phyloP scores from a whole-genome alignment of 1,284 basidiomycete genomes.

The Flammula alnicola region DNA sequence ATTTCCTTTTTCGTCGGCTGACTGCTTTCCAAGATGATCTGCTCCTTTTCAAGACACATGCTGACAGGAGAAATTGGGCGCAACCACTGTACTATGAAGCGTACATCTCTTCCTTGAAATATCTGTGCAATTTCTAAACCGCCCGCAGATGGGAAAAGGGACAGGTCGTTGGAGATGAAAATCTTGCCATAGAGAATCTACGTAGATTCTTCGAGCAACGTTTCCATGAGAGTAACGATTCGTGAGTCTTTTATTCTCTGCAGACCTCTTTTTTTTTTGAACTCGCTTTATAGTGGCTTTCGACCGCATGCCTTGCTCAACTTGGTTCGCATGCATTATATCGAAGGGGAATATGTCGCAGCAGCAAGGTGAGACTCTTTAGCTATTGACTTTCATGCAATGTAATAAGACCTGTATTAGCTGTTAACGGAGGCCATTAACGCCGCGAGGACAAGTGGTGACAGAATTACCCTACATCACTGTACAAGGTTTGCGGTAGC shows the following conservation, averaged over 20 bases:
- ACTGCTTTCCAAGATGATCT: constrained; percentile 43
- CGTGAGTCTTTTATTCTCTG: constrained; percentile 60
- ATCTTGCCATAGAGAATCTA: constrained; percentile 68
- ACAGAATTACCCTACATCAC: constrained; percentile 73
- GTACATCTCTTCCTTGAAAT: constrained; percentile 44
- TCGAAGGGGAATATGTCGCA: constrained; percentile 65
- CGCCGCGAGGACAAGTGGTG: constrained; percentile 70
- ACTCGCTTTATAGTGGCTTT: constrained; percentile 55
- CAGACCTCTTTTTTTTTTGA: not conserved
- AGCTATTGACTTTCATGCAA: no score
- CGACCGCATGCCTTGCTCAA: constrained; percentile 79
- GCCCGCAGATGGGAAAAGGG: constrained; percentile 65
- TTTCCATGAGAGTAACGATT: constrained; percentile 78
- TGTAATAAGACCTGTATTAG: no score
- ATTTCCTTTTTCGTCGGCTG: not conserved
- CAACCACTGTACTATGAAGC: constrained; percentile 61
- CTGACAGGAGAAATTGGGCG: constrained; percentile 69
- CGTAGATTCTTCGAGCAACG: constrained; percentile 81
- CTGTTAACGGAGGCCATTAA: constrained; percentile 75
- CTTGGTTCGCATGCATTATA: constrained; percentile 77
- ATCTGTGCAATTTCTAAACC: not conserved
- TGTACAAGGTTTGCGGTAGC: constrained; percentile 64
- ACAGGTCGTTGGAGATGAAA: constrained; percentile 66
- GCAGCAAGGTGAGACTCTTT: constrained; percentile 59
- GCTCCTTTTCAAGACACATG: constrained; percentile 67